phyloP scores from a whole-genome alignment of 805 yeast genomes.

The Saccharomycopsis sp. region DNA sequence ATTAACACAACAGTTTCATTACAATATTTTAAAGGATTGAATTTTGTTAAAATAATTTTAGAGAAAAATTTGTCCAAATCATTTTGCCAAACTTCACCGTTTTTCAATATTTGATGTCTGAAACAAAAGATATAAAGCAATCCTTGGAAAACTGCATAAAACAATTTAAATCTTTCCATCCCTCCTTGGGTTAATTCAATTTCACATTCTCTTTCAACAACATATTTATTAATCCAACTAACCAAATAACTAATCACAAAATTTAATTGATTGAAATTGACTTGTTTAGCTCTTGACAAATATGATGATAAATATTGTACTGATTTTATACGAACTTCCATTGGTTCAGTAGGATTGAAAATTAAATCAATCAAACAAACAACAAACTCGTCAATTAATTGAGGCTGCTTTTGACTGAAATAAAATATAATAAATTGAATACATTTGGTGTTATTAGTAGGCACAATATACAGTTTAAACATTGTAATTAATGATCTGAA shows the following conservation, averaged over 20 bases:
- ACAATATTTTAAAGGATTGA: conserved; percentile 90
- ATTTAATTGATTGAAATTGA: conserved; percentile 64
- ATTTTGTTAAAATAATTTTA: conserved; percentile 74
- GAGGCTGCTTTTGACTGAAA: conserved; percentile 73
- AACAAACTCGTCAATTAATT: conserved; percentile 76
- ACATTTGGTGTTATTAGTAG: conserved; percentile 87
- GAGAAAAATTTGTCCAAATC: conserved; percentile 81
- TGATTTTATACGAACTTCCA: conserved; percentile 77
- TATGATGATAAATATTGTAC: conserved; percentile 89
- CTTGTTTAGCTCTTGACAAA: conserved; percentile 75
- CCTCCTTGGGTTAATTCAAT: conserved; percentile 54
- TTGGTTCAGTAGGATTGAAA: conserved; percentile 58
- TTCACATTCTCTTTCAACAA: conserved; percentile 79
- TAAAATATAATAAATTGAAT: conserved; percentile 81
- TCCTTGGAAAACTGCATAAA: conserved; percentile 88
- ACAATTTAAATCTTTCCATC: conserved; percentile 87
- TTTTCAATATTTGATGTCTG: conserved; percentile 57
- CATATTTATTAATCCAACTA: conserved; percentile 77
- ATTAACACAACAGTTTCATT: conserved; percentile 89
- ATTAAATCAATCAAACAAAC: conserved; percentile 79
- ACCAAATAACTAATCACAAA: conserved; percentile 78
- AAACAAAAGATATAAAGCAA: conserved; percentile 88
- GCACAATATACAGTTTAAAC: conserved; percentile 75
- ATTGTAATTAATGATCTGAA: conserved; percentile 70
- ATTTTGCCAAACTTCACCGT: conserved; percentile 58